Percentiles rank a stretch among this genome's conserved stretches.
Evolutionary conservation across 495 filamentous ascomycete genomes (phyloP).

Genomic region (Achaetomiella virescens): DNA sequence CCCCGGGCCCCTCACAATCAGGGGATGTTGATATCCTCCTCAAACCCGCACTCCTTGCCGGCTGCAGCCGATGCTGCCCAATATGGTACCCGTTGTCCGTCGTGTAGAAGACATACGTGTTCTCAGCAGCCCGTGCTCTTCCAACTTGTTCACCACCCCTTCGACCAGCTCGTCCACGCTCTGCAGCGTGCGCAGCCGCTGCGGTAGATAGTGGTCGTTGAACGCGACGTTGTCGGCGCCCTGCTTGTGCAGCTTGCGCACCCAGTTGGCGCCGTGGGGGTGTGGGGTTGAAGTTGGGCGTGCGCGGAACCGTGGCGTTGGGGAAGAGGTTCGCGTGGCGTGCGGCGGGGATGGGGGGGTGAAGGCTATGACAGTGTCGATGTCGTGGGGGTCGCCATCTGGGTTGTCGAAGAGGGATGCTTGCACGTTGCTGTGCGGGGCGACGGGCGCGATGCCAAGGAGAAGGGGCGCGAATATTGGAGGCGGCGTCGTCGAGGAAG

Average conservation of each 20-base stretch:
- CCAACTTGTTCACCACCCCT: slow-evolving; percentile 46
- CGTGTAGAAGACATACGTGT: slow-evolving; percentile 67
- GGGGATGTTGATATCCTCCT: slow-evolving; percentile 71
- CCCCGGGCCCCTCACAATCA: slow-evolving; percentile 55
- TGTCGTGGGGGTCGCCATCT: slow-evolving; percentile 2
- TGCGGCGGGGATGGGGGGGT: slow-evolving; percentile 46
- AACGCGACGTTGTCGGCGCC: slow-evolving; percentile 48
- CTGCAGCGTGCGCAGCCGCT: slow-evolving; percentile 57
- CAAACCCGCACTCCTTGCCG: slow-evolving; percentile 65
- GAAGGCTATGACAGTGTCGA: slow-evolving; percentile 30
- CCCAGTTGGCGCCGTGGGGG: slow-evolving; percentile 56
- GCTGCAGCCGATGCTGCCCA: slow-evolving; percentile 63
- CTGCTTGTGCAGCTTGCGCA: slow-evolving; percentile 44
- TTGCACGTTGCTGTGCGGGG: slow-evolving; percentile 56
- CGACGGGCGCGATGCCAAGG: slow-evolving; percentile 58
- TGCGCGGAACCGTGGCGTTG: slow-evolving; percentile 45
- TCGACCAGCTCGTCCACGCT: slow-evolving; percentile 67
- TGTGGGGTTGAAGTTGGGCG: slow-evolving; percentile 48
- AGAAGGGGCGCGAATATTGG: slow-evolving; percentile 51
- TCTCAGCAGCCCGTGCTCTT: slow-evolving; percentile 47
- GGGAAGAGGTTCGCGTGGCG: slow-evolving; percentile 45
- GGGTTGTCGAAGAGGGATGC: background rate
- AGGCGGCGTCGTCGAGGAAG: slow-evolving; percentile 56
- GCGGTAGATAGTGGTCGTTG: slow-evolving; percentile 63
- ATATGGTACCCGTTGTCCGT: slow-evolving; percentile 74